phyloP scores from a whole-genome alignment of 192 early-diverging fungal genomes.

The Coemansia reversa region DNA sequence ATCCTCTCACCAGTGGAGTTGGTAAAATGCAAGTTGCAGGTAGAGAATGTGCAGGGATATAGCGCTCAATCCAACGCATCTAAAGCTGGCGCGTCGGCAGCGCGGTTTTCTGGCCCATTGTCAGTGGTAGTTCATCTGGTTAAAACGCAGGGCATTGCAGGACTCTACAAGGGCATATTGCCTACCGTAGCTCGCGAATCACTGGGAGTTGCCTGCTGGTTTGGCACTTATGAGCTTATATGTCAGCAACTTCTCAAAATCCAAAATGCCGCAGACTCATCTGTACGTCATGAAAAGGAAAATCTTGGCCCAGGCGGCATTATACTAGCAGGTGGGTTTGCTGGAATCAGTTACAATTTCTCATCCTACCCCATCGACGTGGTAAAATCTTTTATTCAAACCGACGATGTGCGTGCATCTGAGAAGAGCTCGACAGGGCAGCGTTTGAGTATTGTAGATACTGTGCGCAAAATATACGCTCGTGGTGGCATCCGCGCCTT shows the following conservation, averaged over 20 bases:
- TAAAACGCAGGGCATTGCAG: slow-evolving; percentile 56
- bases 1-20: slow-evolving; percentile 94
- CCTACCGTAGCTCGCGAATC: slow-evolving; percentile 84
- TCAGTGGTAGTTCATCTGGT: slow-evolving; percentile 58
- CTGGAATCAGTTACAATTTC: slow-evolving; percentile 87
- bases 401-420: slow-evolving; percentile 58
- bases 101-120: slow-evolving; percentile 56
- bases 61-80: neutral
- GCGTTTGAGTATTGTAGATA: slow-evolving; percentile 57
- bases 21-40: slow-evolving; percentile 95
- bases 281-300: slow-evolving; percentile 56
- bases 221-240: slow-evolving; percentile 88
- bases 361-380: slow-evolving; percentile 91
- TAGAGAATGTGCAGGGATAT: slow-evolving; percentile 63
- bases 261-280: slow-evolving; percentile 14
- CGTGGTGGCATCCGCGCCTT: slow-evolving; percentile 79
- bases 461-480: slow-evolving; percentile 68
- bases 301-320: slow-evolving; percentile 72
- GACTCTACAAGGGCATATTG: slow-evolving; percentile 46
- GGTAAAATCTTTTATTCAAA: slow-evolving; percentile 93
- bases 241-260: slow-evolving; percentile 56
- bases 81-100: slow-evolving; percentile 6
- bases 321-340: slow-evolving; percentile 84
- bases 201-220: slow-evolving; percentile 94
- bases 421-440: neutral